Base-by-base conservation (phyloP, 352 stramenopile genomes). In the Phytophthora tentaculata region DNA sequence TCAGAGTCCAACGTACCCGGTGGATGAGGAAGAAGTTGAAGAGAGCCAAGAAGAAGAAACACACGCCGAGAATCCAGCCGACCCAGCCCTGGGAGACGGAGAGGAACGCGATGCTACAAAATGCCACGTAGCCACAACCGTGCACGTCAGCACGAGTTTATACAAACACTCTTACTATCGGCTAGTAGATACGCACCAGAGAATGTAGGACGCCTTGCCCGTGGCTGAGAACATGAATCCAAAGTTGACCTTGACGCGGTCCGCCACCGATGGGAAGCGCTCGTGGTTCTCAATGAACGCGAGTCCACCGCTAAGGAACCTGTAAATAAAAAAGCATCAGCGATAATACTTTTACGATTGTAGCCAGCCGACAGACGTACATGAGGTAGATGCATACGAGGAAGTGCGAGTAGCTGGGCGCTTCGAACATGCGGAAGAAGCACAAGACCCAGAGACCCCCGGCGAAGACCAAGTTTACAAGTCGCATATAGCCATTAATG, bases 1-100 rank as follows among this genome's bases (percentile, higher is more conserved):
- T 23, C n/a, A 43, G 29, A 59, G n/a, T 49, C 29, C 17, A 12
- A 76, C 79, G 60, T 90, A 95, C 87, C 67, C 79, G 76, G 56
- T 84, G 64, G 67, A 95, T 95, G 62, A 95, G 77, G 78, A 95
- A 95, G 73, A 94, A 95, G 77, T 95, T 95, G 66, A 95, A 94
- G 2, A 90, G 66, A 22, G 85, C 85, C 32, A 95, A 62, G 35
- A 89, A 57, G 47, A 95, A 77, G 70, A 95, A 92, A 62, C 85
- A 87, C 19, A 87, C 63, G 54, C 87, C 87, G 32, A 94, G 71
- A 61, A 94, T 73, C 55, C 80, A 88, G 73, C 87, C 87, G 28
- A 95, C 85, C 77, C 76, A 89, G 64, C 87, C 87, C 68, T 93
- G 85, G 32, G 87, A 92, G 63, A 95, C 83, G 45, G 85, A 75